phyloP scores from a whole-genome alignment of 257 asterid species.

The Euphrasia confusa region DNA sequence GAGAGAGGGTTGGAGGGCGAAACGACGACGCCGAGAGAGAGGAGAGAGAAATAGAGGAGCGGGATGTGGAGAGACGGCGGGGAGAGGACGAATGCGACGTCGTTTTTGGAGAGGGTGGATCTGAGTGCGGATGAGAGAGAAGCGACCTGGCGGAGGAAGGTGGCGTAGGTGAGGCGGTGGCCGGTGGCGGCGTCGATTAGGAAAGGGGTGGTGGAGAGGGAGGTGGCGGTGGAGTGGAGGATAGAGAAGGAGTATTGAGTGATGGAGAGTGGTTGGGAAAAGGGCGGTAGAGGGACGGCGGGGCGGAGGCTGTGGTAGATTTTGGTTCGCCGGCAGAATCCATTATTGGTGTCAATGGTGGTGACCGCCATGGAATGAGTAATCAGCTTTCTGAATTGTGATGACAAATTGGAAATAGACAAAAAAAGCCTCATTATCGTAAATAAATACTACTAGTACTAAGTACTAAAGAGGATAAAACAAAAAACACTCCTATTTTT shows the following conservation, averaged over 20 bases:
- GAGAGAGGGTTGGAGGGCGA: conserved; percentile 82
- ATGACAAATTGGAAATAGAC: no score
- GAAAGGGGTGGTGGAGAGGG: conserved; percentile 53
- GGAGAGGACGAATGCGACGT: conserved; percentile 67
- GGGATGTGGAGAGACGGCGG: conserved; percentile 74
- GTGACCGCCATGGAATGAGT: conserved; percentile 33
- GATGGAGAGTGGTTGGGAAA: conserved; percentile 52
- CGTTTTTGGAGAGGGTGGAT: conserved; percentile 43
- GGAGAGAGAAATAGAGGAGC: conserved; percentile 67
- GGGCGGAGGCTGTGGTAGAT: conserved; percentile 57
- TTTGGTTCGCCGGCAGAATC: conserved; percentile 47
- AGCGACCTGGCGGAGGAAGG: conserved; percentile 43
- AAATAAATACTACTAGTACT: no score
- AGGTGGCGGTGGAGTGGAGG: conserved; percentile 43
- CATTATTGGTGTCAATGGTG: conserved; percentile 39
- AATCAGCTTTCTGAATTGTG: background rate
- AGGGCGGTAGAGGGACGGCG: conserved; percentile 53
- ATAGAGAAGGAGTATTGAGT: conserved; percentile 46
- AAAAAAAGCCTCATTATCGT: no score
- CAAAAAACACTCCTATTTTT: no score
- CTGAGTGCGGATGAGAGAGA: conserved; percentile 55
- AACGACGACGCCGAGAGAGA: conserved; percentile 57
- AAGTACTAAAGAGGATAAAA: no score
- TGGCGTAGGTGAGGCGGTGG: conserved; percentile 40
- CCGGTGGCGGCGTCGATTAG: conserved; percentile 63